Base-by-base conservation (phyloP, 768 basidiomycete species). In the Amanita phalloides region DNA sequence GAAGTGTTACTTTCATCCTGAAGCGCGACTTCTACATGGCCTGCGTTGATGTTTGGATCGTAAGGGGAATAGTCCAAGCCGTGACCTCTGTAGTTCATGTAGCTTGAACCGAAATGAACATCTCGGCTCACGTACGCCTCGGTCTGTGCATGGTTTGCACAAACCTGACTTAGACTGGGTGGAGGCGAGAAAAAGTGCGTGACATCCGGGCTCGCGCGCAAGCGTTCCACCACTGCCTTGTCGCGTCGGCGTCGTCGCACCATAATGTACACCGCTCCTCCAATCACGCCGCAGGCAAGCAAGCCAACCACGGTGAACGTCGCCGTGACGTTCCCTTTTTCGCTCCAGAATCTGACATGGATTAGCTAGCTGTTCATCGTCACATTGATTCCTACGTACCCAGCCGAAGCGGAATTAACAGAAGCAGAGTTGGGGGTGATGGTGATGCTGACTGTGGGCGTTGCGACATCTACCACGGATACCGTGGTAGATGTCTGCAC, bases 301-400 rank as follows among this genome's bases (percentile, higher is more conserved):
- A 72, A 53, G 45, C 63, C 52, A 23, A 64, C 60, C 17, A 66
- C 56, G 10, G 64, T 61, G 49, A 69, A 72, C 17, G 62, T 66
- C 20, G 64, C 68, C 4, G 66, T 66, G 13, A 72, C 65, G 9
- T 66, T 66, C n/a, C 58, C 63, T 56, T 68, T 71, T 51, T 69
- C 69, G 14, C 59, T 55, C 64, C 62, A 68, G 51, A 72, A 69
- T n/a, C 69, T 71, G 14, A 26, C 23, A 39, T 55, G 21, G 9
- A 49, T 54, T 53, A 43, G 55, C 37, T 42, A 55, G n/a, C 36
- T 45, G 35, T 30, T 17, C 23, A 33, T 38, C 20, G 9, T 49
- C 23, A 38, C 3, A 37, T 21, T 28, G 6, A 21, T 36, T 17
- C 36, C 35, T 17, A 48, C 54, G 41, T 41, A 59, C 57, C 57